A percentile compares a stretch with the other conserved stretches of the same genome.
Evolutionary conservation across 2,329 filamentous ascomycete species (phyloP).

Genomic region (Neodidymelliopsis sp.): DNA sequence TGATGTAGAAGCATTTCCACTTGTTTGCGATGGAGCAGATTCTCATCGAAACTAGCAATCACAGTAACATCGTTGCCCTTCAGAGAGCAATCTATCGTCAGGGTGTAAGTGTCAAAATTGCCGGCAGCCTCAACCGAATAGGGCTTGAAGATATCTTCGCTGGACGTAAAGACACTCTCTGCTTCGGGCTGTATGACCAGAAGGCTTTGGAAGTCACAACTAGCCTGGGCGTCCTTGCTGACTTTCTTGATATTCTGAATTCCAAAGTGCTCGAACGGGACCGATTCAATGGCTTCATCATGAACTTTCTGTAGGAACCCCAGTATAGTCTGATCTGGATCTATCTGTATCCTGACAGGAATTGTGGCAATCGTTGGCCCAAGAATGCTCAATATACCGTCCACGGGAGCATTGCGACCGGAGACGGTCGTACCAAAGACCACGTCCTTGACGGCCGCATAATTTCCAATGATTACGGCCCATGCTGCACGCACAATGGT

Average conservation of each 20-base stretch:
- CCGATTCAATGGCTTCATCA: neutral
- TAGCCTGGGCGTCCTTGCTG: constrained; percentile 8
- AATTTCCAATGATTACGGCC: constrained; percentile 24
- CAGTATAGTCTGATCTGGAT: neutral
- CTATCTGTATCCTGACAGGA: constrained; percentile 12
- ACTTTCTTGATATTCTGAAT: neutral
- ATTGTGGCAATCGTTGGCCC: constrained; percentile 39
- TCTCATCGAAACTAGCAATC: too few species aligned
- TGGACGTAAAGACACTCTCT: too few species aligned
- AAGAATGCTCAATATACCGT: constrained; percentile 18
- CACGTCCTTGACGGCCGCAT: constrained; percentile 25
- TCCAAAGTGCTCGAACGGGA: neutral
- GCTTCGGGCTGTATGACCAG: constrained; percentile 42
- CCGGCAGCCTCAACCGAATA: too few species aligned
- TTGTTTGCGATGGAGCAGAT: too few species aligned
- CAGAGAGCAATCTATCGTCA: too few species aligned
- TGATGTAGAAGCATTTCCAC: too few species aligned
- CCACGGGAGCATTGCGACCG: constrained; percentile 26
- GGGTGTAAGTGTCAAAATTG: too few species aligned
- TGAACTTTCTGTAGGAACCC: neutral
- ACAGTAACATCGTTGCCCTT: too few species aligned
- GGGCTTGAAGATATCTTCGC: too few species aligned
- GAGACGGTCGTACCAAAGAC: constrained; percentile 24
- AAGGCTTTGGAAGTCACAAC: constrained; percentile 52
- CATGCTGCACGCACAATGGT: constrained; percentile 27